A percentile compares a stretch with the other conserved stretches of the same genome.
These are phyloP conservation scores for Cyclostephanos tholiformis DNA, from an alignment of 108 stramenopile genomes.

Conservation along the genomic window DNA sequence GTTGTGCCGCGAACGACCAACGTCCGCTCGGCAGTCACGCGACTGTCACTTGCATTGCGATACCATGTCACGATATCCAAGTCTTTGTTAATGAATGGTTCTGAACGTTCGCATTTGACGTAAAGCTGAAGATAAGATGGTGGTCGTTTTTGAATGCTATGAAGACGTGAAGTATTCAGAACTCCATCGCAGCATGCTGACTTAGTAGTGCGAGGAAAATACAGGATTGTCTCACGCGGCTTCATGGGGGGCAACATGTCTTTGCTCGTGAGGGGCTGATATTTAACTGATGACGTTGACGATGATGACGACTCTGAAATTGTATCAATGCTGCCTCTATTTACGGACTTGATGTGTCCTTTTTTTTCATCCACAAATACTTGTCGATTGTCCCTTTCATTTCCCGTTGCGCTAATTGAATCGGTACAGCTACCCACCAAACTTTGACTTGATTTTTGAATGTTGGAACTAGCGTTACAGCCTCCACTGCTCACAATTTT, in stretches of 20 bases:
- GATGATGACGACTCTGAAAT: not conserved
- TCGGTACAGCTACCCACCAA: not conserved
- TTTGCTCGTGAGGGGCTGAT: conserved; percentile 25
- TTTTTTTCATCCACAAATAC: not conserved
- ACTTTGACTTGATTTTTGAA: conserved; percentile 2
- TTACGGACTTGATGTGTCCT: not conserved
- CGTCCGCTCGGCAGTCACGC: conserved; percentile 41
- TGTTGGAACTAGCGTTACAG: not conserved
- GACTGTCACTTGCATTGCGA: conserved; percentile 21
- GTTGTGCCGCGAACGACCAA: conserved; percentile 45
- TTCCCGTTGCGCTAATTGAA: not conserved
- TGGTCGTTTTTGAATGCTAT: conserved; percentile 26
- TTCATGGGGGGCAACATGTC: conserved; percentile 35
- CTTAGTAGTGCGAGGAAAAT: conserved; percentile 2
- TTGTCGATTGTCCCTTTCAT: not conserved
- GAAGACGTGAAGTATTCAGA: not conserved
- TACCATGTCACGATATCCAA: conserved; percentile 48
- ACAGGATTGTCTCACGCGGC: conserved; percentile 23
- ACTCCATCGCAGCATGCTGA: conserved; percentile 9
- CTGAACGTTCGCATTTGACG: conserved; percentile 47
- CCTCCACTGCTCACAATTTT: not conserved
- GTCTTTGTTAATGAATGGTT: conserved; percentile 26
- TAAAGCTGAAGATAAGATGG: conserved; percentile 44
- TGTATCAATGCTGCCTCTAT: not conserved
- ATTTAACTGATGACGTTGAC: conserved; percentile 3